These are phyloP conservation scores for Annona cherimola DNA, from an alignment of 164 flowering plant species.

Conservation along the genomic window DNA sequence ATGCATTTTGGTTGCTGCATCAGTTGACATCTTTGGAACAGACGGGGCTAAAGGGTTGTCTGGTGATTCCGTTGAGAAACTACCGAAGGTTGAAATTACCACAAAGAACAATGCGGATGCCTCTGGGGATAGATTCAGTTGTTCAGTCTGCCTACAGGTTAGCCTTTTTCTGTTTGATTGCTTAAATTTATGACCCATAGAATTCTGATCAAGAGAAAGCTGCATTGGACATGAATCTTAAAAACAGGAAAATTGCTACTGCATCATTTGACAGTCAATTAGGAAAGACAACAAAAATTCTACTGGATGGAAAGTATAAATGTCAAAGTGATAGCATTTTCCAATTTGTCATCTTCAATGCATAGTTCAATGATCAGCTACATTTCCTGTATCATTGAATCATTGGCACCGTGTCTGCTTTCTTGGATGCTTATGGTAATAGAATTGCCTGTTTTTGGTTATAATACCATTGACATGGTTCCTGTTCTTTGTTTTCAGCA, in stretches of 20 bases:
- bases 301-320: background rate
- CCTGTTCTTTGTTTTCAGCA: background rate
- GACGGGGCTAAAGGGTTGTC: conserved; percentile 66
- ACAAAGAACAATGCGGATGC: conserved; percentile 50
- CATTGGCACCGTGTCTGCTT: background rate
- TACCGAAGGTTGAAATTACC: conserved; percentile 67
- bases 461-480: background rate
- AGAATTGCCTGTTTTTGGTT: background rate
- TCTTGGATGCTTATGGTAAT: background rate
- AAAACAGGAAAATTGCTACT: background rate
- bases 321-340: background rate
- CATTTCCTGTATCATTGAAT: too few species aligned
- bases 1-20: conserved; percentile 4
- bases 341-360: too few species aligned
- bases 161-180: background rate
- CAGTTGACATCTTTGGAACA: conserved; percentile 57
- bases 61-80: conserved; percentile 58
- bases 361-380: too few species aligned
- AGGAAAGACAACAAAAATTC: too few species aligned
- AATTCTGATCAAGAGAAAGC: too few species aligned
- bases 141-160: conserved; percentile 96
- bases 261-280: background rate
- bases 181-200: too few species aligned
- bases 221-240: background rate
- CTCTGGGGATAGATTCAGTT: conserved; percentile 66